A percentile compares a stretch with the other conserved stretches of the same genome.
Evolutionary conservation across 352 stramenopile species (phyloP).

Genomic region (Pythium scleroteichum): DNA sequence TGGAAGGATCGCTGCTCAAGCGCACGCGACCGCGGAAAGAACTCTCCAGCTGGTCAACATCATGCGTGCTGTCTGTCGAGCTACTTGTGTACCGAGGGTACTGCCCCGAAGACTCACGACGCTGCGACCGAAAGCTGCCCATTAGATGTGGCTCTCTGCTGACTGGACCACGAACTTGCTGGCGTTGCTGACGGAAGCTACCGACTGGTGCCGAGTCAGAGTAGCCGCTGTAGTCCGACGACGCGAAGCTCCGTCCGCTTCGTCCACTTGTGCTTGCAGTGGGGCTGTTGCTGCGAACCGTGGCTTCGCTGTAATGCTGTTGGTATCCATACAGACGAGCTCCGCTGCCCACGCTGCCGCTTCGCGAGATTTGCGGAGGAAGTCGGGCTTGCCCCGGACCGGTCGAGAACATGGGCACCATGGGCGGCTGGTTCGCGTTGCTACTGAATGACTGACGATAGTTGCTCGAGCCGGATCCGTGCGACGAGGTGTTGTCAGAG

Average conservation of each 20-base stretch:
- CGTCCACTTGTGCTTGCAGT: conserved; percentile 9
- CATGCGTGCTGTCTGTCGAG: conserved; percentile 21
- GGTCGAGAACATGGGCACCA: conserved; percentile 3
- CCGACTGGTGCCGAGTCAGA: conserved; percentile 1
- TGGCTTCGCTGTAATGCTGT: conserved; percentile 20
- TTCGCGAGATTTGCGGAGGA: conserved; percentile 2
- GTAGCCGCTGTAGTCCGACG: conserved; percentile 19
- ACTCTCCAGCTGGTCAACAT: conserved; percentile 17
- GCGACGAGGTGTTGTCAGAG: conserved; percentile 24
- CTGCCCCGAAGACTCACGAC: not conserved
- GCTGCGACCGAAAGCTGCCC: conserved; percentile 5
- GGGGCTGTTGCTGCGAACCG: conserved; percentile 11
- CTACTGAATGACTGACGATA: conserved; percentile 21
- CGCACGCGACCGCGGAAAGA: conserved; percentile 20
- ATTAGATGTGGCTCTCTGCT: conserved; percentile 8
- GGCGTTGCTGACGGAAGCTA: conserved; percentile 6
- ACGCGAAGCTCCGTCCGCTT: conserved; percentile 17
- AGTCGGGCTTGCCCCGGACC: not conserved
- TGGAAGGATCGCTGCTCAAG: conserved; percentile 19
- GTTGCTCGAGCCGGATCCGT: conserved; percentile 18
- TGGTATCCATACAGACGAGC: conserved; percentile 14
- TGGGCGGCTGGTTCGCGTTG: not conserved
- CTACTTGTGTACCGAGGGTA: conserved; percentile 1
- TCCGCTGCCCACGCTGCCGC: conserved; percentile 2
- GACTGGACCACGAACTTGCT: conserved; percentile 5